Evolutionary conservation across 495 filamentous ascomycete species (phyloP).

Genomic region (Penicillium tannophilum): DNA sequence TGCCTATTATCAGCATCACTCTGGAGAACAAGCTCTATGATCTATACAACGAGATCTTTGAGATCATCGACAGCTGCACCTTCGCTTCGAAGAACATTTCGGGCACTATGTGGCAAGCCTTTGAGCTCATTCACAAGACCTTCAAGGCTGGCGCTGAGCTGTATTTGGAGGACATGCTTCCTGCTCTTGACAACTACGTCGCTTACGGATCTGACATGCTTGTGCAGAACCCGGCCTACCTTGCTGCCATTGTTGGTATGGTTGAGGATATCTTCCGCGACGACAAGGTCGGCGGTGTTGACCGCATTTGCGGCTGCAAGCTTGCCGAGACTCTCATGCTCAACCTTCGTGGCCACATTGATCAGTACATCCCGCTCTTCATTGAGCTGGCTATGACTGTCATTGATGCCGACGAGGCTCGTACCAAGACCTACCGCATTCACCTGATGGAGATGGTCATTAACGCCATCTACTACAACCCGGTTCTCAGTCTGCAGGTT

Average conservation of each 20-base stretch:
- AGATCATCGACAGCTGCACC: conserved; percentile 99
- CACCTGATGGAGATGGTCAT: conserved; percentile 99
- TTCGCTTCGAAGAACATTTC: conserved; percentile 95
- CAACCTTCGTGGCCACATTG: conserved; percentile 86
- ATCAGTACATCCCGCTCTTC: conserved; percentile 84
- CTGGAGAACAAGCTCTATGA: conserved; percentile 97
- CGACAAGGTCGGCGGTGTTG: conserved; percentile 89
- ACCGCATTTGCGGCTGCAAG: conserved; percentile 98
- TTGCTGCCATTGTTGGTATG: conserved; percentile 86
- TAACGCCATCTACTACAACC: conserved; percentile 97
- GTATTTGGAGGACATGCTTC: conserved; percentile 97
- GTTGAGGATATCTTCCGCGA: conserved; percentile 73
- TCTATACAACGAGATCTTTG: conserved; percentile 96
- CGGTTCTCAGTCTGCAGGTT: conserved; percentile 74
- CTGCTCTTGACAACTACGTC: conserved; percentile 95
- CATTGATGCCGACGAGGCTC: conserved; percentile 69
- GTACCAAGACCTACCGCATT: conserved; percentile 83
- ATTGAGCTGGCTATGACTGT: conserved; percentile 85
- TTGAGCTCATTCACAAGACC: conserved; percentile 92
- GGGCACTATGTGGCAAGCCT: conserved; percentile 96
- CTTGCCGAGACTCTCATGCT: conserved; percentile 96
- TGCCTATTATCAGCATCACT: conserved; percentile 95
- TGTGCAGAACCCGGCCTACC: conserved; percentile 79
- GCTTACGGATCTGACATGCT: conserved; percentile 82
- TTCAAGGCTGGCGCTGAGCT: conserved; percentile 97